Percentiles rank a stretch among this genome's conserved stretches.
Evolutionary conservation across 164 flowering plant species (phyloP).

Genomic region (Tetrastigma voinierianum): DNA sequence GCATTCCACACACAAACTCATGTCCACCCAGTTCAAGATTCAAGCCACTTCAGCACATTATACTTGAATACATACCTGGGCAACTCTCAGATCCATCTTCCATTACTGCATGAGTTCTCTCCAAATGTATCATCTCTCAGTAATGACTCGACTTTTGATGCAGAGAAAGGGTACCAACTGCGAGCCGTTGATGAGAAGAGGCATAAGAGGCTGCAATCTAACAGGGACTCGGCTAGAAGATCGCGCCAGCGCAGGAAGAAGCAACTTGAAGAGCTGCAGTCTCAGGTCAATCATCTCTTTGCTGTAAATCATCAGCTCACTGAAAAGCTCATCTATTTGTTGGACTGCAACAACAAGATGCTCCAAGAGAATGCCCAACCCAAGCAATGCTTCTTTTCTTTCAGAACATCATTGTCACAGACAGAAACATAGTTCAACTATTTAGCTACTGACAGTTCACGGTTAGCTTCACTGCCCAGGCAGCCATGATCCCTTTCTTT

Average conservation of each 20-base stretch:
- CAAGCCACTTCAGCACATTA: slow-evolving; percentile 4
- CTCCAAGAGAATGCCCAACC: slow-evolving; percentile 39
- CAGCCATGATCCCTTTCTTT: background rate
- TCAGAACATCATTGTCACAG: slow-evolving; percentile 16
- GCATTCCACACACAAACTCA: background rate
- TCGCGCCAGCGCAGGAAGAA: slow-evolving; percentile 38
- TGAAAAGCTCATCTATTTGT: slow-evolving; percentile 30
- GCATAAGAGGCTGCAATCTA: slow-evolving; percentile 33
- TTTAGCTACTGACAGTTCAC: slow-evolving; percentile 1
- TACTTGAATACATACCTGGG: background rate
- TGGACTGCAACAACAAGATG: slow-evolving; percentile 33
- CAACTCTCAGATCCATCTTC: slow-evolving; percentile 9
- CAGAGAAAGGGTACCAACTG: slow-evolving; percentile 2
- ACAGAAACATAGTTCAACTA: slow-evolving; percentile 12
- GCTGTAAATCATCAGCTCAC: slow-evolving; percentile 29
- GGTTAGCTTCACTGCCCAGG: background rate
- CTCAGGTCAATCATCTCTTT: slow-evolving; percentile 26
- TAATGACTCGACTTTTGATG: slow-evolving; percentile 5
- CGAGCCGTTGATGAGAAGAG: slow-evolving; percentile 17
- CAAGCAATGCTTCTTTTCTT: slow-evolving; percentile 24
- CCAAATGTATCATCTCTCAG: slow-evolving; percentile 18
- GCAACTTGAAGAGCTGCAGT: slow-evolving; percentile 34
- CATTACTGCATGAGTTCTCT: background rate
- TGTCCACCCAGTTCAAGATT: background rate
- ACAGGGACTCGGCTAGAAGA: slow-evolving; percentile 42